Conservation (phyloP, 1,284 basidiomycete genomes). For the Tremellales sp. region DNA sequence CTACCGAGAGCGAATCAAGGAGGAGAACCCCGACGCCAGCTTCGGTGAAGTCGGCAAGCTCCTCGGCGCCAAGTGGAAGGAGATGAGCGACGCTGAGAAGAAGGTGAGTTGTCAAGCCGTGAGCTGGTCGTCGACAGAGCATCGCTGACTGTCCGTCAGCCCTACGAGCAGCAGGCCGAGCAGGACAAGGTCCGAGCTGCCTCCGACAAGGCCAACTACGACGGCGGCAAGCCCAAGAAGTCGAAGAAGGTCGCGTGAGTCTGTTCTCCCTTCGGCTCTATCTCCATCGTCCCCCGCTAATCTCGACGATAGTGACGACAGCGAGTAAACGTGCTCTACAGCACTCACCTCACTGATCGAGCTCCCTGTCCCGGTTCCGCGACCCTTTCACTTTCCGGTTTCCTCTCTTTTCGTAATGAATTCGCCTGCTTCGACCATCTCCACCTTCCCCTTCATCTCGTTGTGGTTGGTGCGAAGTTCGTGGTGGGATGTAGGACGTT, state of each 20-base stretch:
- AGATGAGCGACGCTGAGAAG: conserved; percentile 74
- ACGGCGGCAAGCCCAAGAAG: conserved; percentile 51
- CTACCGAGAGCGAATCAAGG: conserved; percentile 89
- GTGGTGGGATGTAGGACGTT: too few species aligned
- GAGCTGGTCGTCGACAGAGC: not conserved
- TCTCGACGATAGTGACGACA: too few species aligned
- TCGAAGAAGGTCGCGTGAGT: conserved; percentile 15
- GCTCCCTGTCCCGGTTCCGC: too few species aligned
- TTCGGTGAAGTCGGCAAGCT: conserved; percentile 91
- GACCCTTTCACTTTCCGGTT: too few species aligned
- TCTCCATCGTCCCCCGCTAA: too few species aligned
- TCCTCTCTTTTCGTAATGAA: too few species aligned
- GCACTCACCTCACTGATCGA: too few species aligned
- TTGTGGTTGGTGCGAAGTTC: too few species aligned
- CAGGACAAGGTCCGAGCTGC: conserved; percentile 72
- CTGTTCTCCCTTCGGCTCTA: not conserved
- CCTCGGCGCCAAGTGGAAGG: conserved; percentile 86
- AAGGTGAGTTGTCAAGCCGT: conserved; percentile 55
- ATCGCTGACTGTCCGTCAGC: conserved; percentile 58
- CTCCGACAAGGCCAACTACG: conserved; percentile 53
- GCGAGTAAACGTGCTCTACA: too few species aligned
- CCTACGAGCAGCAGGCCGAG: conserved; percentile 82
- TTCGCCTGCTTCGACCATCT: too few species aligned
- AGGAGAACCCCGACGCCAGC: conserved; percentile 87
- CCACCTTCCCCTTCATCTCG: too few species aligned